Percentiles rank a stretch among this genome's conserved stretches.
phyloP scores from a whole-genome alignment of 1,139 yeast genomes.

The Taphrina populina region DNA sequence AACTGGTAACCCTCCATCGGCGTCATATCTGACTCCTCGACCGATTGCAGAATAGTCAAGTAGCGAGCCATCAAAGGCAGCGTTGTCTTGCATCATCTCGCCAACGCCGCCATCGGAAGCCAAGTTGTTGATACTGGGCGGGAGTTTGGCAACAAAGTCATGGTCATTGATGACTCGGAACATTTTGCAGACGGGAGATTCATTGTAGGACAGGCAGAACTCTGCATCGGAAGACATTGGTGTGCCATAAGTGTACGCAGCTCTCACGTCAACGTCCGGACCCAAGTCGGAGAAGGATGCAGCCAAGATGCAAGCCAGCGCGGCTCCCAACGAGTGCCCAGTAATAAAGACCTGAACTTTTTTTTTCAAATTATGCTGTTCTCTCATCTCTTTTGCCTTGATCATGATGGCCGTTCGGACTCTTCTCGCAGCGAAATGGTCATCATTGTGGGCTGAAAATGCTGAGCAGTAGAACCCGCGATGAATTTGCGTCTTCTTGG shows the following conservation, averaged over 20 bases:
- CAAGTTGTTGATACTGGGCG: constrained; percentile 11
- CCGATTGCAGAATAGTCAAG: constrained; percentile 18
- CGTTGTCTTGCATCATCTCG: neutral
- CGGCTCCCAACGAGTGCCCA: constrained; percentile 34
- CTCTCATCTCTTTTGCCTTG: constrained; percentile 8
- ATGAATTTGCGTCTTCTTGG: constrained; percentile 1
- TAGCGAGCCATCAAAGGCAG: constrained; percentile 4
- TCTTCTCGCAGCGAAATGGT: constrained; percentile 13
- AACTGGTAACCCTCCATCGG: neutral
- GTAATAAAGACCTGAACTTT: constrained; percentile 23
- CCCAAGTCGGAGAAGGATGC: constrained; percentile 12
- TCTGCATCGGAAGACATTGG: constrained; percentile 26
- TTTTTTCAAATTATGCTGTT: neutral
- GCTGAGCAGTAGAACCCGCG: constrained; percentile 26
- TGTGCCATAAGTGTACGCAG: constrained; percentile 21
- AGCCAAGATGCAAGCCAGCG: constrained; percentile 19
- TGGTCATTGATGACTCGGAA: constrained; percentile 29
- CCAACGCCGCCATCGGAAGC: constrained; percentile 10
- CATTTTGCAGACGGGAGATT: neutral
- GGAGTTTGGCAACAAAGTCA: constrained; percentile 26
- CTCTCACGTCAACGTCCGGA: neutral
- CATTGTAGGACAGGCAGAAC: neutral
- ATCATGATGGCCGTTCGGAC: constrained; percentile 13
- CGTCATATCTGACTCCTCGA: constrained; percentile 3
- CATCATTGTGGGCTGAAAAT: constrained; percentile 8